Base-by-base conservation (phyloP, 2,329 filamentous ascomycete species). In the Cadophora malorum region DNA sequence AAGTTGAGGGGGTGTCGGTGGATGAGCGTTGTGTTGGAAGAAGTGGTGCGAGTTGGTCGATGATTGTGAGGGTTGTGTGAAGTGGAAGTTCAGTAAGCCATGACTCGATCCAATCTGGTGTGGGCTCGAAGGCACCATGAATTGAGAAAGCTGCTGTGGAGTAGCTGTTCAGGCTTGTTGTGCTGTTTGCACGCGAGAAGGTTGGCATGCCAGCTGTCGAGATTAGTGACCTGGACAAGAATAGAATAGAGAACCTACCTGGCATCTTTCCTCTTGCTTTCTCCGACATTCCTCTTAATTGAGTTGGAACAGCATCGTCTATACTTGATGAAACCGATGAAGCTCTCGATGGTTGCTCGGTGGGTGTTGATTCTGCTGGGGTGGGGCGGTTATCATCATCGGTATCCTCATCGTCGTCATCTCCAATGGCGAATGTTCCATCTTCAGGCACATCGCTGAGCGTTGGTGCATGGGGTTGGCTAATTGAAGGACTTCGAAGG, bases 241-340 rank as follows among this genome's bases (percentile, higher is more conserved):
- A 28, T 12, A 35, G 12, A 61, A 49, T 25, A 4, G 52, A 19
- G n/a, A 45, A 41, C 69, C 63, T 74, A 77, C 76, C 76, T 38
- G 95, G 96, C 89, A 97, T 93, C 80, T 99, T 99, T 8, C 96
- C 96, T 61, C 96, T 86, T 19, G 96, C 96, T 79, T 98, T 99
- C 79, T 98, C 96, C 23, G 95, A 97, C 92, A 98, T 97, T 65
- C 94, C 94, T 67, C 93, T 88, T 35, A 97, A 79, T 77, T 97
- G 94, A 23, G 89, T 85, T 16, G 93, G 94, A 10, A 97, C 88
- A 4, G 91, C 90, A 69, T 96, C 94, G 68, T 96, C 93, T 0
- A 86, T 81, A 49, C 83, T 83, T 0, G 87, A 88, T 33, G 88
- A 87, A 23, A 91, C 83, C 0, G 92, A 95, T 4, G 91, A 90